These are phyloP conservation scores for Collybia sordida DNA, from an alignment of 768 basidiomycete genomes.

Conservation along the genomic window DNA sequence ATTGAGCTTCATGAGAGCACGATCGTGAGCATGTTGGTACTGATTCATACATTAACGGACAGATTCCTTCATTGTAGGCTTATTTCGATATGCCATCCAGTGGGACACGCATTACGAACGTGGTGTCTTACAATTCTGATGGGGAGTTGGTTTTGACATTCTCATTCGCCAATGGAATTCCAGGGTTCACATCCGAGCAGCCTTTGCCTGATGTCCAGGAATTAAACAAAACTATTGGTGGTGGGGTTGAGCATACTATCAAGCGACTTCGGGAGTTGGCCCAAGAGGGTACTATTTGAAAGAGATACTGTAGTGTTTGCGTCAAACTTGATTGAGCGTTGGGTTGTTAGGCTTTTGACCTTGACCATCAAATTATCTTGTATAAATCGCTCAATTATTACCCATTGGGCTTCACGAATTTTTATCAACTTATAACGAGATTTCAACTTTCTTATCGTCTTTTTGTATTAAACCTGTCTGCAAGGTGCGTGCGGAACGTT, in stretches of 20 bases:
- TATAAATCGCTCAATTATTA: no score
- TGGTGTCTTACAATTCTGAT: constrained; percentile 22
- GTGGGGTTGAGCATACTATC: constrained; percentile 22
- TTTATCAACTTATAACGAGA: neutral
- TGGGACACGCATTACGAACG: constrained; percentile 21
- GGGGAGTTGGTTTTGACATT: constrained; percentile 23
- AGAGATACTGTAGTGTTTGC: neutral
- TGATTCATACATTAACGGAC: neutral
- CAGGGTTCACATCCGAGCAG: constrained; percentile 8
- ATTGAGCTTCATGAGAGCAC: constrained; percentile 20
- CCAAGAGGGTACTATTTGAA: constrained; percentile 10
- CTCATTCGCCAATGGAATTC: constrained; percentile 26
- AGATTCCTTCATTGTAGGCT: constrained; percentile 11
- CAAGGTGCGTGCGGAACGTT: constrained; percentile 9
- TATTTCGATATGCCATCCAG: constrained; percentile 20
- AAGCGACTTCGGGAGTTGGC: constrained; percentile 21
- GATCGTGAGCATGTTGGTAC: constrained; percentile 15
- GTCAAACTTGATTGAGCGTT: constrained; percentile 2
- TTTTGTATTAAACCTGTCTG: neutral
- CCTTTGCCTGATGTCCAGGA: constrained; percentile 7
- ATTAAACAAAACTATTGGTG: constrained; percentile 19
- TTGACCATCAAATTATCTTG: neutral
- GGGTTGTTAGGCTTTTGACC: constrained; percentile 1
- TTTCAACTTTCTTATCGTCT: neutral
- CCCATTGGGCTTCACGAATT: neutral